These are phyloP conservation scores for Vitis rotundifolia DNA, from an alignment of 164 flowering plant genomes.

Conservation along the genomic window DNA sequence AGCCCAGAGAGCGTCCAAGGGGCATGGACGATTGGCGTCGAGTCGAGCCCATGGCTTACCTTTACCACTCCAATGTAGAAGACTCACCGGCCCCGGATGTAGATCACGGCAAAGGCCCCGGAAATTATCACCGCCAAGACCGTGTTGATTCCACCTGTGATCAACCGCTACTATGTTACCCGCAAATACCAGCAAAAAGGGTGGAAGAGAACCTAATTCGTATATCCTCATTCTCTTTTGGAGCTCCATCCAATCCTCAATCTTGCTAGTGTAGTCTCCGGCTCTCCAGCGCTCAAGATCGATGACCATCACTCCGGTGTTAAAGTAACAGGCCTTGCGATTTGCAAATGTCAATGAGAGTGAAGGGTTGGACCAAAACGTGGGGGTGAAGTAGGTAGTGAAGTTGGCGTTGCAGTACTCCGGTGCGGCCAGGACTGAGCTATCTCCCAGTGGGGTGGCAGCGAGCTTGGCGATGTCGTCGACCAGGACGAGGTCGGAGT, in stretches of 20 bases:
- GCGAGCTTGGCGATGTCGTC: slow-evolving; percentile 76
- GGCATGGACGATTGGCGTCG: slow-evolving; percentile 75
- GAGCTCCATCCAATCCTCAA: slow-evolving; percentile 86
- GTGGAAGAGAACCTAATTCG: slow-evolving; percentile 84
- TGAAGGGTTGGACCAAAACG: slow-evolving; percentile 77
- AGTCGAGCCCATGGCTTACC: slow-evolving; percentile 92
- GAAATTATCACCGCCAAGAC: slow-evolving; percentile 86
- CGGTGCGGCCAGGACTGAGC: slow-evolving; percentile 74
- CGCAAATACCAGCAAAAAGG: slow-evolving; percentile 80
- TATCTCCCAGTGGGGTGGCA: slow-evolving; percentile 44
- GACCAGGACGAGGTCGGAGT: slow-evolving; percentile 78
- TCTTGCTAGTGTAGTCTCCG: slow-evolving; percentile 57
- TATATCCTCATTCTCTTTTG: slow-evolving; percentile 89
- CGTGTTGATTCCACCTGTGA: slow-evolving; percentile 94
- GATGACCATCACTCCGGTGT: slow-evolving; percentile 85
- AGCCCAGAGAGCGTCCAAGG: slow-evolving; percentile 81
- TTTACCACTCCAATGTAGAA: slow-evolving; percentile 95
- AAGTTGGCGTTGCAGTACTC: slow-evolving; percentile 88
- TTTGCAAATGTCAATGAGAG: slow-evolving; percentile 58
- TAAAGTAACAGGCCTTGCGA: slow-evolving; percentile 71
- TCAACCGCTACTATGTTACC: slow-evolving; percentile 77
- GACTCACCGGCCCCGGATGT: slow-evolving; percentile 88
- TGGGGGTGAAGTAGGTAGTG: slow-evolving; percentile 71
- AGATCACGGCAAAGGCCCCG: slow-evolving; percentile 76
- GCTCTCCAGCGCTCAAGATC: slow-evolving; percentile 69